Conservation (phyloP, 176 grass and related monocot species). For the Aegilops umbellulata region DNA sequence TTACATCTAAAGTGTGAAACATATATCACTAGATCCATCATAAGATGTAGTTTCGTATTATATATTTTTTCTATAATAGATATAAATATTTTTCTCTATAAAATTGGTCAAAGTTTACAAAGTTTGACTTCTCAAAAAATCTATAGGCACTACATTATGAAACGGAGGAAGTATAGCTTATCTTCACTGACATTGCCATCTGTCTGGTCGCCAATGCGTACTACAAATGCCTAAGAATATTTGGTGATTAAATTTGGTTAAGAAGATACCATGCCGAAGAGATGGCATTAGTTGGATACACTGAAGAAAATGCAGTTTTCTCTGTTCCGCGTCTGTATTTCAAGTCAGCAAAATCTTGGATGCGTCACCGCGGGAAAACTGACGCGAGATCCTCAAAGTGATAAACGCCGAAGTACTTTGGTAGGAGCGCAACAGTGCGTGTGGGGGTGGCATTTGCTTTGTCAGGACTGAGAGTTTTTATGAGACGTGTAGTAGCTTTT, state of each 20-base stretch:
- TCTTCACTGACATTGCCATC: neutral
- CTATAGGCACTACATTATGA: too few species aligned
- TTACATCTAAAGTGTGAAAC: too few species aligned
- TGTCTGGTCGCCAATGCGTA: too few species aligned
- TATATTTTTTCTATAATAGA: too few species aligned
- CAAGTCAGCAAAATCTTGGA: neutral
- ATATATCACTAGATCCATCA: too few species aligned
- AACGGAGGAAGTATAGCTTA: too few species aligned
- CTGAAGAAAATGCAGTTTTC: too few species aligned
- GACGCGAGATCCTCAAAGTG: neutral
- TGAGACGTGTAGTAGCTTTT: conserved; percentile 14
- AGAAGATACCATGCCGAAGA: neutral
- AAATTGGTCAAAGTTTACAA: too few species aligned
- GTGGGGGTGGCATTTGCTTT: neutral
- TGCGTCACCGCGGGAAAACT: neutral
- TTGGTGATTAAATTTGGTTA: neutral
- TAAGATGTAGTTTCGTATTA: too few species aligned
- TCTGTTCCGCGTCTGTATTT: neutral
- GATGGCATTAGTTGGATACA: neutral
- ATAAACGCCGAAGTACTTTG: neutral
- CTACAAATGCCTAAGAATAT: neutral
- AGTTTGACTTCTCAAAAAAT: too few species aligned
- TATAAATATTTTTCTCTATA: too few species aligned
- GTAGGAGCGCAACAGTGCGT: neutral
- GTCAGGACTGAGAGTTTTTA: neutral